These are phyloP conservation scores for Elaeagnus macrophylla DNA, from an alignment of 306 rosid genomes.

Conservation along the genomic window DNA sequence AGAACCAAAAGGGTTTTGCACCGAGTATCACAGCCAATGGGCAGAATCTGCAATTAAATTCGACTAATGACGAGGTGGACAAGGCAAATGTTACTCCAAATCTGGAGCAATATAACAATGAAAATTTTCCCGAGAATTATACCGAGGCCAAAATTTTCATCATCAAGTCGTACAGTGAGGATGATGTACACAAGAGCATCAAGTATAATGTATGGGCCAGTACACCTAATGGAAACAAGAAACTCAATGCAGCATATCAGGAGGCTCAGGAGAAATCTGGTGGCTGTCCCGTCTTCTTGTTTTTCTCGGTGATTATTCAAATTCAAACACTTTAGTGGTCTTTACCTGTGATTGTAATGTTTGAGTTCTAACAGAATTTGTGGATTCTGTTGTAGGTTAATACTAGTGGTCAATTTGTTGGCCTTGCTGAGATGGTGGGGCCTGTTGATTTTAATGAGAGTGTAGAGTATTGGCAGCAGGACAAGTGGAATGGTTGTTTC, in stretches of 20 bases:
- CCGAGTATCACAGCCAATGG: slow-evolving; percentile 60
- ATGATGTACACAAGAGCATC: slow-evolving; percentile 92
- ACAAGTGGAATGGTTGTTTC: slow-evolving; percentile 97
- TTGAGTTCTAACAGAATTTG: background rate
- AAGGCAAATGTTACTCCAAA: slow-evolving; percentile 39
- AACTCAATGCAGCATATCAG: slow-evolving; percentile 87
- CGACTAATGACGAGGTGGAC: slow-evolving; percentile 50
- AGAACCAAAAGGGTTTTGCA: slow-evolving; percentile 60
- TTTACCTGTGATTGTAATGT: background rate
- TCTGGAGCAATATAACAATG: slow-evolving; percentile 54
- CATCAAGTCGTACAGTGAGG: slow-evolving; percentile 93
- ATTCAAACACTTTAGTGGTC: background rate
- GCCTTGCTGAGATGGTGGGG: slow-evolving; percentile 91
- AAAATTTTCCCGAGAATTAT: slow-evolving; percentile 60
- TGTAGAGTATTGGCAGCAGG: slow-evolving; percentile 97
- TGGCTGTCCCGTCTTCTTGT: slow-evolving; percentile 63
- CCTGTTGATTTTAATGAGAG: slow-evolving; percentile 86
- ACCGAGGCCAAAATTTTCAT: slow-evolving; percentile 66
- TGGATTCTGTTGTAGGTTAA: slow-evolving; percentile 48
- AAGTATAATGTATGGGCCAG: slow-evolving; percentile 98
- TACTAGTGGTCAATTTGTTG: slow-evolving; percentile 96
- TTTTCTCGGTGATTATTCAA: slow-evolving; percentile 63
- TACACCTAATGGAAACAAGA: slow-evolving; percentile 92
- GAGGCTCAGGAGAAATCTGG: slow-evolving; percentile 85
- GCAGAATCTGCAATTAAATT: slow-evolving; percentile 41